Base-by-base conservation (phyloP, 345 rosid species). In the Eucalyptus pauciflora region DNA sequence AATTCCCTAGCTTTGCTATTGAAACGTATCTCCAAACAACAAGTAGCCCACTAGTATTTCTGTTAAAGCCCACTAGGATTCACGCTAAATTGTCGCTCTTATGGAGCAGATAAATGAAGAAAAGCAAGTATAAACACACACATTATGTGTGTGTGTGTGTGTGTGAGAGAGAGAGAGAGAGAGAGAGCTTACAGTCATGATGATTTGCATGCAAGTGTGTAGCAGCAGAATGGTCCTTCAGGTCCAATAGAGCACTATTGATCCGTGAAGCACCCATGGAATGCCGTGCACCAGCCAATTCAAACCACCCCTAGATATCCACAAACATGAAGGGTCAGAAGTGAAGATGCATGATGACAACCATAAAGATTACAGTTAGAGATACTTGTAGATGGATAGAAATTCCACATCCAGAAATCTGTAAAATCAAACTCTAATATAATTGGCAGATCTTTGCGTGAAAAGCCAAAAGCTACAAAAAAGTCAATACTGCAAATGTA, bases 211-310 rank as follows among this genome's bases (percentile, higher is more conserved):
- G 92, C 89, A 97, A 43, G 51, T 95, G 89, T 16, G 99, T 93
- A 89, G 98, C 91, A 91, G 99, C 99, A 51, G 96, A 85, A 88
- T 96, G 99, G 76, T 85, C 49, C 88, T 95, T 96, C 88, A 94
- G 97, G 90, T 98, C 98, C 89, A 97, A 94, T 58, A 96, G 92
- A 90, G 94, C 94, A 86, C 94, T 88, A 88, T 92, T 98, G 90
- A 98, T 64, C n/a, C 99, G 96, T 14, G 93, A 96, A 71, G 95
- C 89, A 62, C 99, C 99, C 99, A 98, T 96, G 8, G 99, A 95
- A 88, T 97, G 98, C 50, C 98, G 91, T 58, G 99, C 98, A 92
- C 98, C 93, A 12, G 99, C 97, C 87, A 98, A 87, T 87, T 98
- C 97, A 87, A 98, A 89, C 99, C 99, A 98, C 86, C 99, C 99